Percentiles rank a stretch among this genome's conserved stretches.
phyloP scores from a whole-genome alignment of 78 protist species.

The Dictyostelium brefeldianum region DNA sequence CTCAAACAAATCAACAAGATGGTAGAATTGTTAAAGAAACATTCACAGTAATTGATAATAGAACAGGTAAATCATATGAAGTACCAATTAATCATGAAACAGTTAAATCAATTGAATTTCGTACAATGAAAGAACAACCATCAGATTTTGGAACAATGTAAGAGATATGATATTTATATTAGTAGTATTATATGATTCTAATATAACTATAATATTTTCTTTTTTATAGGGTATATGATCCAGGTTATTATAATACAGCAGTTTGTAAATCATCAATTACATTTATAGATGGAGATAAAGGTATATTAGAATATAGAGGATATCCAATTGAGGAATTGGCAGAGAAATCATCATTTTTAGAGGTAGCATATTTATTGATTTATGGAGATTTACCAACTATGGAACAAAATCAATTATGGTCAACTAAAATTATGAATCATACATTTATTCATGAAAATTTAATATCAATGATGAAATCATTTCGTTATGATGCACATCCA shows the following conservation, averaged over 20 bases:
- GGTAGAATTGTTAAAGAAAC: constrained; percentile 23
- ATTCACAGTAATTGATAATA: constrained; percentile 66
- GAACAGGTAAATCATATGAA: constrained; percentile 69
- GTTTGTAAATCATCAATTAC: constrained; percentile 69
- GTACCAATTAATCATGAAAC: constrained; percentile 66
- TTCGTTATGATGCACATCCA: constrained; percentile 94
- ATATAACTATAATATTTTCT: not conserved
- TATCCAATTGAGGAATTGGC: constrained; percentile 88
- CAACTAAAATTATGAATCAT: constrained; percentile 78
- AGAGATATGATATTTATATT: not conserved
- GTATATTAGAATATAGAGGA: constrained; percentile 83
- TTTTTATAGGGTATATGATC: constrained; percentile 75
- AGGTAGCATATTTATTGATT: constrained; percentile 79
- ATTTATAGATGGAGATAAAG: constrained; percentile 85
- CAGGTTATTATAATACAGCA: constrained; percentile 83
- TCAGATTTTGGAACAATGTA: constrained; percentile 76
- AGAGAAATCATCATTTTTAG: constrained; percentile 73
- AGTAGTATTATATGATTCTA: too few species aligned
- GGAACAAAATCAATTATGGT: constrained; percentile 66
- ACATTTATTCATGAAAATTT: constrained; percentile 88
- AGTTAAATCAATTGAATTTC: constrained; percentile 49
- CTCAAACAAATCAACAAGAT: not conserved
- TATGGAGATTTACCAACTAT: constrained; percentile 73
- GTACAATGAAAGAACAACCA: constrained; percentile 58
- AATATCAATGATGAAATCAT: constrained; percentile 75